Base-by-base conservation (phyloP, 2,329 filamentous ascomycete genomes). In the Colletotrichum caudatum region DNA sequence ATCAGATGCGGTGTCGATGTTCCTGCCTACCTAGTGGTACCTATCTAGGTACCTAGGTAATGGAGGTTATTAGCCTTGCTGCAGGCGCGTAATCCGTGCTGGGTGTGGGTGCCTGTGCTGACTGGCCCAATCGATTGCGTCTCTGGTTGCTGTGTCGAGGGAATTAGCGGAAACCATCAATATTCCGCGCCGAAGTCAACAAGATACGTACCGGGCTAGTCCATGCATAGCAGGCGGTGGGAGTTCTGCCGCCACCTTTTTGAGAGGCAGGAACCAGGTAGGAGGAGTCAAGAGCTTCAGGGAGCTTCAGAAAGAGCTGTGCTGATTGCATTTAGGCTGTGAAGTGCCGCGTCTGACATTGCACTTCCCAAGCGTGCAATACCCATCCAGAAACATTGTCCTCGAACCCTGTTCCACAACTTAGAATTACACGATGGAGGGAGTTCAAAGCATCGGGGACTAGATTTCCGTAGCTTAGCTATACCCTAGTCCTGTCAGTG, bases 131-230 rank as follows among this genome's bases (percentile, higher is more conserved):
- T 69, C 37, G 53, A 18, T 33, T 39, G 62, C 48, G 51, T 26
- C 50, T 57, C 14, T 11, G 29, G 66, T 65, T 64, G 65, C 69
- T 64, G 12, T 53, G 68, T 44, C 56, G 33, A 50, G 56, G 50
- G 56, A 66, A 56, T 35, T 14, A 7, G 37, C 50, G 39, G 57
- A 50, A 26, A 8, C 5, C 29, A 14, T 16, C 26, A 29, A 72
- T 72, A n/a, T 64, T 72, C 66, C 69, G 69, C 26, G 59, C 37
- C 59, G 51, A 60, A 72, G 66, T 72, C 59, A 69, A 72, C 46
- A 69, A 56, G 46, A 26, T 7, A 63, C 48, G 60, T 63, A 53
- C 23, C 60, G 16, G 20, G 26, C 5, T 11, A 44, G 11, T 29
- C 51, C 44, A 37, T 3, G 23, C 50, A 39, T 14, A 44, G 68